phyloP scores from a whole-genome alignment of 2,329 filamentous ascomycete species.

The Emergomyces orientalis region DNA sequence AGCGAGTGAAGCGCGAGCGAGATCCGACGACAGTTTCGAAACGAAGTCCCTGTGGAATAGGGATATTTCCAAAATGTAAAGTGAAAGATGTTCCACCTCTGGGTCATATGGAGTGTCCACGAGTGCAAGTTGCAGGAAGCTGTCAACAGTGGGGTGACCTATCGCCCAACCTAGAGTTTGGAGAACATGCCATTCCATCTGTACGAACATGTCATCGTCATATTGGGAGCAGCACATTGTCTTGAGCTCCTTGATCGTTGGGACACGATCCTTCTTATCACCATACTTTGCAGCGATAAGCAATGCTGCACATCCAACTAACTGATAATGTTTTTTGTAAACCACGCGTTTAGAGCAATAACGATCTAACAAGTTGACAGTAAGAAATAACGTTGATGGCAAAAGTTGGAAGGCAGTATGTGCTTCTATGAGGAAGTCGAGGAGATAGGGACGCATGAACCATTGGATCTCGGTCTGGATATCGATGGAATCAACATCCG shows the following conservation, averaged over 20 bases:
- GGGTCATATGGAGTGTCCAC: conserved; percentile 65
- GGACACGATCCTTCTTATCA: conserved; percentile 97
- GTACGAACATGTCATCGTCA: conserved; percentile 98
- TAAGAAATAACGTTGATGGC: conserved; percentile 90
- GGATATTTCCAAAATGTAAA: conserved; percentile 90
- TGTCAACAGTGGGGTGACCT: conserved; percentile 90
- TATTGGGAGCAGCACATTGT: conserved; percentile 99
- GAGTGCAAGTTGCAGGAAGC: conserved; percentile 80
- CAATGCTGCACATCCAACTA: conserved; percentile 90
- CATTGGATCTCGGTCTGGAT: conserved; percentile 99
- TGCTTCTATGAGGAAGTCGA: conserved; percentile 96
- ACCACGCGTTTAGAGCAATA: conserved; percentile 97
- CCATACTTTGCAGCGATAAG: conserved; percentile 98
- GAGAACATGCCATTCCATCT: conserved; percentile 99
- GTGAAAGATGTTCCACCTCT: conserved; percentile 88
- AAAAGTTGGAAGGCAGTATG: conserved; percentile 90
- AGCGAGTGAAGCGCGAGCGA: conserved; percentile 79
- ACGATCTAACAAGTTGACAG: conserved; percentile 89
- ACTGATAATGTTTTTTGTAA: conserved; percentile 97
- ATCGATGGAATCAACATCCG: conserved; percentile 95
- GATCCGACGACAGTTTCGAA: conserved; percentile 78
- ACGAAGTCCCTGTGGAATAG: conserved; percentile 97
- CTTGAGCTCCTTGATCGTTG: conserved; percentile 91
- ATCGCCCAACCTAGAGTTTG: conserved; percentile 96
- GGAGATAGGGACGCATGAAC: conserved; percentile 97